Evolutionary conservation across 805 yeast genomes (phyloP).

Genomic region (Sugiyamaella valdiviana): DNA sequence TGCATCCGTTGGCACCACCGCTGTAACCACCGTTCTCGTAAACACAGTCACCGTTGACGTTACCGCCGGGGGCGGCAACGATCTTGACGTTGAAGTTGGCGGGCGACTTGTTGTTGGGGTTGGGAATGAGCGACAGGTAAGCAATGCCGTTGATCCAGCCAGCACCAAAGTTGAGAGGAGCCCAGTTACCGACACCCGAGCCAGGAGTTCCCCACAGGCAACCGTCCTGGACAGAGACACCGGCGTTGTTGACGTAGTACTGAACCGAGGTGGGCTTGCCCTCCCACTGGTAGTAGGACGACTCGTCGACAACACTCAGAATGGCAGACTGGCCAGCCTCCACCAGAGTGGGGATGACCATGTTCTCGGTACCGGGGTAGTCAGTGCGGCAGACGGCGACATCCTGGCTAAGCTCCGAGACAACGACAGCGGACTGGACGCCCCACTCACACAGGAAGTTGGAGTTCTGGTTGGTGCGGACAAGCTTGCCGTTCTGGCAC

Average conservation of each 20-base stretch:
- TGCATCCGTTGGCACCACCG: slow-evolving; percentile 84
- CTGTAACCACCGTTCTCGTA: slow-evolving; percentile 74
- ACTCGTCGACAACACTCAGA: slow-evolving; percentile 74
- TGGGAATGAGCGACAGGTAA: slow-evolving; percentile 87
- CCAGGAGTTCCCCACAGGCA: slow-evolving; percentile 87
- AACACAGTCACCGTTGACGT: slow-evolving; percentile 65
- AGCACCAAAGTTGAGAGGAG: slow-evolving; percentile 92
- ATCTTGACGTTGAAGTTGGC: slow-evolving; percentile 74
- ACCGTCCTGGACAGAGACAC: slow-evolving; percentile 83
- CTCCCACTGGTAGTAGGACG: slow-evolving; percentile 71
- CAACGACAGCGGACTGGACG: slow-evolving; percentile 58
- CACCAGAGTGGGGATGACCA: slow-evolving; percentile 89
- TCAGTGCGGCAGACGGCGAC: slow-evolving; percentile 97
- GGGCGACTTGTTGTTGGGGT: slow-evolving; percentile 75
- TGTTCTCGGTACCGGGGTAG: slow-evolving; percentile 98
- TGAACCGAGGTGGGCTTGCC: slow-evolving; percentile 86
- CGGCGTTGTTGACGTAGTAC: slow-evolving; percentile 96
- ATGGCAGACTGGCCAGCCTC: slow-evolving; percentile 58
- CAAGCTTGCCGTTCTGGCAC: slow-evolving; percentile 78
- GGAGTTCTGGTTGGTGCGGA: slow-evolving; percentile 66
- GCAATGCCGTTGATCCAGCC: slow-evolving; percentile 70
- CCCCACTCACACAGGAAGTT: slow-evolving; percentile 88
- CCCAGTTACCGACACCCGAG: slow-evolving; percentile 93
- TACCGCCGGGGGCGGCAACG: slow-evolving; percentile 59
- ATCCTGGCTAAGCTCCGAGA: slow-evolving; percentile 51